A percentile compares a stretch with the other conserved stretches of the same genome.
Conservation (phyloP, 768 basidiomycete species). For the Boletus sp. region DNA sequence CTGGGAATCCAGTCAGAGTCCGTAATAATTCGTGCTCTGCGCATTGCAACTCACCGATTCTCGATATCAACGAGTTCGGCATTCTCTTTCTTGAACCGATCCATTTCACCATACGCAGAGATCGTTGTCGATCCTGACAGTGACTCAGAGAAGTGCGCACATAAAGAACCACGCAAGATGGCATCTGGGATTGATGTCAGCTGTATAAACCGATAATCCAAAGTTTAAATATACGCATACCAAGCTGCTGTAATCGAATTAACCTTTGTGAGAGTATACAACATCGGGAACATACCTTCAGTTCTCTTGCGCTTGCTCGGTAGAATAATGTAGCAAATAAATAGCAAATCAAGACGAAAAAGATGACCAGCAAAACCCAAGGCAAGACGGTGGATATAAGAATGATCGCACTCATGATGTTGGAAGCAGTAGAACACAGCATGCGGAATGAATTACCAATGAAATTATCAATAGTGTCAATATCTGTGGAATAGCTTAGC, state of each 20-base stretch:
- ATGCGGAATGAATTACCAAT: slow-evolving; percentile 77
- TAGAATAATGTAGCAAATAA: slow-evolving; percentile 77
- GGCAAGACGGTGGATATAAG: slow-evolving; percentile 75
- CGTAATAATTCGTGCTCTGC: neutral
- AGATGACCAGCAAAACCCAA: slow-evolving; percentile 81
- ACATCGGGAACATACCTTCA: slow-evolving; percentile 53
- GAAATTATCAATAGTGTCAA: slow-evolving; percentile 78
- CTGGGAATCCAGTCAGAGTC: slow-evolving; percentile 27
- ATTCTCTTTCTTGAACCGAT: too few species aligned
- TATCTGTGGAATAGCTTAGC: slow-evolving; percentile 39
- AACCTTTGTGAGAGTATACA: neutral
- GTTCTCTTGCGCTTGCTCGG: slow-evolving; percentile 79
- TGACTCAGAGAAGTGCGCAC: slow-evolving; percentile 91
- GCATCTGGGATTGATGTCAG: slow-evolving; percentile 50
- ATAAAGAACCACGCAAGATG: slow-evolving; percentile 81
- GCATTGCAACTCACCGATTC: slow-evolving; percentile 12
- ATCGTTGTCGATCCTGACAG: slow-evolving; percentile 85
- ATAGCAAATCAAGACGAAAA: slow-evolving; percentile 60
- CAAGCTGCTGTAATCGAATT: slow-evolving; percentile 47
- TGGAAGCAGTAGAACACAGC: slow-evolving; percentile 60
- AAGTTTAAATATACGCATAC: slow-evolving; percentile 28
- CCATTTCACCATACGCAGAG: slow-evolving; percentile 78
- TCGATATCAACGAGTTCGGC: too few species aligned
- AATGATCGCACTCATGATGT: slow-evolving; percentile 74
- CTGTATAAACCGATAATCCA: neutral